A percentile compares a stretch with the other conserved stretches of the same genome.
phyloP scores from a whole-genome alignment of 192 early-diverging fungal genomes.

The Backusella westeae region DNA sequence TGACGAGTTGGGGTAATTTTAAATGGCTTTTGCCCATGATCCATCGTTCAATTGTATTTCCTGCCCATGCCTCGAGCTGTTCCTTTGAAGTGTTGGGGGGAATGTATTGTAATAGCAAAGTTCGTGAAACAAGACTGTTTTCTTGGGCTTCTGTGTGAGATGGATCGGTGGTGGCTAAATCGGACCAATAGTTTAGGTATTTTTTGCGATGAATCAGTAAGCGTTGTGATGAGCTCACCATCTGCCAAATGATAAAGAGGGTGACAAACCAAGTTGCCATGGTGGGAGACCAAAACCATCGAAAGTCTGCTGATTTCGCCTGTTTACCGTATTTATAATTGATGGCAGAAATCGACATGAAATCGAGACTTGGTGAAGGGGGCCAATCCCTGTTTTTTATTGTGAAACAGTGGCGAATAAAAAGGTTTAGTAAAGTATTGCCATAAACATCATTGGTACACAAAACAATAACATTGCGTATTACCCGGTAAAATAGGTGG shows the following conservation, averaged over 20 bases:
- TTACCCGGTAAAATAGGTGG: slow-evolving; percentile 32
- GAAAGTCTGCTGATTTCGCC: slow-evolving; percentile 26
- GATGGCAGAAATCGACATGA: slow-evolving; percentile 37
- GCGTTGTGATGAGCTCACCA: slow-evolving; percentile 49
- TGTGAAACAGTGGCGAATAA: neutral
- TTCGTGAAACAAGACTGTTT: neutral
- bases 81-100: neutral
- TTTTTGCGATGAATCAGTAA: slow-evolving; percentile 48
- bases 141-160: neutral
- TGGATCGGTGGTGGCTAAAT: neutral
- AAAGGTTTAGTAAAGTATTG: neutral
- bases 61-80: neutral
- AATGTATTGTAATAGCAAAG: slow-evolving; percentile 2
- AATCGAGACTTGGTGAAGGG: slow-evolving; percentile 30
- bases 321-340: slow-evolving; percentile 24
- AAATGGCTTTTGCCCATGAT: neutral
- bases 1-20: neutral
- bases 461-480: neutral
- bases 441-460: neutral
- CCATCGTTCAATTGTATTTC: neutral
- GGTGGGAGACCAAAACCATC: slow-evolving; percentile 63
- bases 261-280: slow-evolving; percentile 62
- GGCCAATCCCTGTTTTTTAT: slow-evolving; percentile 30
- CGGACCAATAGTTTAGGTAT: slow-evolving; percentile 39
- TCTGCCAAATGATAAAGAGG: slow-evolving; percentile 44